These are phyloP conservation scores for Yamadazyma kanchanaburiensis DNA, from an alignment of 1,139 yeast genomes.

Conservation along the genomic window DNA sequence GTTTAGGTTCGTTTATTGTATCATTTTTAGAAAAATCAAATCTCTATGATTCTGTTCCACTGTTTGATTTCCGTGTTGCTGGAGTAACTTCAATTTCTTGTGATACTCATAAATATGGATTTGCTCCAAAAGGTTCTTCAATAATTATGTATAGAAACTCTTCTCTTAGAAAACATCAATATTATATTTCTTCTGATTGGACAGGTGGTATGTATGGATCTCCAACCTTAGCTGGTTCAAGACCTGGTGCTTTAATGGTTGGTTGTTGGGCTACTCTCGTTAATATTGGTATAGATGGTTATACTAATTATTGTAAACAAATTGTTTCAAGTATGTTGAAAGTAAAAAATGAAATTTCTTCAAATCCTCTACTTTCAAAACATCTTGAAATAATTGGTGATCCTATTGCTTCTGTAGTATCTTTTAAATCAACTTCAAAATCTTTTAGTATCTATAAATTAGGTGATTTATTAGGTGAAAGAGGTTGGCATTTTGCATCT, in stretches of 20 bases:
- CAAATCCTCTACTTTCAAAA: conserved; percentile 39
- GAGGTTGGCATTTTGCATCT: conserved; percentile 90
- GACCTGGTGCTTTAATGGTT: conserved; percentile 95
- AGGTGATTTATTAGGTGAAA: conserved; percentile 61
- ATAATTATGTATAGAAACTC: conserved; percentile 80
- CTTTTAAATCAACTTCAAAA: conserved; percentile 54
- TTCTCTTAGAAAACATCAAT: conserved; percentile 72
- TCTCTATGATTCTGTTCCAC: conserved; percentile 45
- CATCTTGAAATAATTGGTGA: conserved; percentile 68
- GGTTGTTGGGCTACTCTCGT: conserved; percentile 97
- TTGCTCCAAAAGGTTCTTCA: conserved; percentile 96
- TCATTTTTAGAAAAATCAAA: conserved; percentile 72
- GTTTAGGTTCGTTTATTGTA: conserved; percentile 88
- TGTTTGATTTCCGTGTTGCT: conserved; percentile 81
- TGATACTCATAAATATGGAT: conserved; percentile 97
- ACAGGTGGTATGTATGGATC: conserved; percentile 95
- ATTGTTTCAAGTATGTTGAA: conserved; percentile 65
- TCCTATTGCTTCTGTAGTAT: conserved; percentile 76
- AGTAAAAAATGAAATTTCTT: conserved; percentile 47
- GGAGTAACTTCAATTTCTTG: conserved; percentile 98
- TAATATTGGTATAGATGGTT: conserved; percentile 77
- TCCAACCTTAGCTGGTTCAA: conserved; percentile 93
- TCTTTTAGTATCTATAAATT: conserved; percentile 66
- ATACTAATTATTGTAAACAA: conserved; percentile 58
- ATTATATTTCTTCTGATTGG: conserved; percentile 84